These are phyloP conservation scores for Fonsecaea pugnacius DNA, from an alignment of 2,329 filamentous ascomycete species.

Conservation along the genomic window DNA sequence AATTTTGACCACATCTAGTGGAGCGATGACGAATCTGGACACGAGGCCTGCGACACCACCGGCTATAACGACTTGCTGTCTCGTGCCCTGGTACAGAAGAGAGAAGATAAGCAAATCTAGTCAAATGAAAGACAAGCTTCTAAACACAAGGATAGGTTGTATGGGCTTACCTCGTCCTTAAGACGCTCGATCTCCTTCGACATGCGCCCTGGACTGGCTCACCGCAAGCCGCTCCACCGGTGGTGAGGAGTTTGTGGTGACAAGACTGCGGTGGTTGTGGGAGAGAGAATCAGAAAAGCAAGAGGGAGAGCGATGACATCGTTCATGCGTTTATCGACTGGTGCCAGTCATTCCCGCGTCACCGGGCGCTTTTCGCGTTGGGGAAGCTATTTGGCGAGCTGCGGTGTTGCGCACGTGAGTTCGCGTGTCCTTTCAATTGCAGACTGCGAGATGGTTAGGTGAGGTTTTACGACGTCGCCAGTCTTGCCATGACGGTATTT, in stretches of 20 bases:
- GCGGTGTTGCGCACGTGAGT: constrained; percentile 12
- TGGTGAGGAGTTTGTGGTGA: constrained; percentile 1
- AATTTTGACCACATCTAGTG: constrained; percentile 97
- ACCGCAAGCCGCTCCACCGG: constrained; percentile 4
- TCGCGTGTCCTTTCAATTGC: constrained; percentile 1
- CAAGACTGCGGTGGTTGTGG: constrained; percentile 8
- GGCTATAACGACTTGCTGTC: constrained; percentile 67
- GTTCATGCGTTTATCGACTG: neutral
- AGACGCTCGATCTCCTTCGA: constrained; percentile 65
- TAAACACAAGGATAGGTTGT: neutral
- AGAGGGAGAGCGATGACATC: neutral
- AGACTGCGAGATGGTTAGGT: neutral
- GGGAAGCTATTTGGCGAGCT: constrained; percentile 10
- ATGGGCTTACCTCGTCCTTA: constrained; percentile 66
- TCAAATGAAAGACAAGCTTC: neutral
- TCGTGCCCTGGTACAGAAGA: constrained; percentile 61
- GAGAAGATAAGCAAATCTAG: neutral
- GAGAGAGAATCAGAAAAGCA: neutral
- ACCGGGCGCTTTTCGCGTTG: neutral
- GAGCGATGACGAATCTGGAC: constrained; percentile 90
- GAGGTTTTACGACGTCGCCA: neutral
- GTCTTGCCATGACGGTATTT: neutral
- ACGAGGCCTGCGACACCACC: constrained; percentile 80
- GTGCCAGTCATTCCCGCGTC: neutral
- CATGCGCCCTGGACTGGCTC: constrained; percentile 56